Base-by-base conservation (phyloP, 768 basidiomycete species). In the Collybia mongolica region DNA sequence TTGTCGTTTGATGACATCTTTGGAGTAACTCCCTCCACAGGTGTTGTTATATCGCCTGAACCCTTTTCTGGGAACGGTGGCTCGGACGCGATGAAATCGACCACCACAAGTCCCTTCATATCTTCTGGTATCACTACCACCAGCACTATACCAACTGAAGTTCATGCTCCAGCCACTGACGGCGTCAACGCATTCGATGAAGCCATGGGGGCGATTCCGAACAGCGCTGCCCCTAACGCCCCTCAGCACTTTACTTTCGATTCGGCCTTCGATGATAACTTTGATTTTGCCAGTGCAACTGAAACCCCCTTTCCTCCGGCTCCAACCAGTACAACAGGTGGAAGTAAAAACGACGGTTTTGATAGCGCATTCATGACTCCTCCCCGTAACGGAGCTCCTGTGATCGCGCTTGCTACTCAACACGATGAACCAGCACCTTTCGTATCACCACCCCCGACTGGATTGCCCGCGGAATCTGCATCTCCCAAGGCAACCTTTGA, bases 131-230 rank as follows among this genome's bases (percentile, higher is more conserved):
- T 49, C 37, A 17, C 61, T 53, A 23, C 55, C 22, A 2, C 50
- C 22, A 41, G 49, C 8, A 18, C 46, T 49, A 54, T 50, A 39
- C 48, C 51, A 8, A 41, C 58, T 14, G 47, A 62, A 22, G 44
- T 58, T 22, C 43, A 60, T 28, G 43, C 28, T 36, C 42, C 64
- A 19, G 15, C 59, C 6, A 59, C 69, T 19, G 75, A 77, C 47
- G 84, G 81, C 14, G 73, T 84, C 1, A 82, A 74, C 54, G 88
- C 81, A 44, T 89, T 91, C 56, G 89, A 92, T 59, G 88, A 90
- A 61, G 84, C 86, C 0, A 74, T 92, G 61, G 79, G 82, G 15
- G 82, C 78, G 53, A 68, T 81, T 18, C 66, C 81, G 0, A 62
- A 64, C 26, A 70, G 65, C 32, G 60, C 66, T 7, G 56, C 66